Evolutionary conservation across 2,329 filamentous ascomycete genomes (phyloP).

Genomic region (Verticillium alfalfae): DNA sequence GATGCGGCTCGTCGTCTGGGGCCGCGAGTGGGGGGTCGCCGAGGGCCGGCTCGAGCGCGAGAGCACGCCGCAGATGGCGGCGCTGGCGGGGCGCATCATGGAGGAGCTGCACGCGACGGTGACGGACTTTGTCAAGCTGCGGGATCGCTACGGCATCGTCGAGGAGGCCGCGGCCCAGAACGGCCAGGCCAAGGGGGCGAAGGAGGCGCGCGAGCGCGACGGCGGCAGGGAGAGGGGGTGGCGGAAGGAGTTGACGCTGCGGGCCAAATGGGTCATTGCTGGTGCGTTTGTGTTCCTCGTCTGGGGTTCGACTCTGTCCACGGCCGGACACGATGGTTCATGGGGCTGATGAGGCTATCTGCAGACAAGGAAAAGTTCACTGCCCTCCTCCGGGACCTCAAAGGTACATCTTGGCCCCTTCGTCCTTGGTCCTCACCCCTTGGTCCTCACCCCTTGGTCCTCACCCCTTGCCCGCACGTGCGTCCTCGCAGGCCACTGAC

Average conservation of each 20-base stretch:
- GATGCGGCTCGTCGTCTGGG: slow-evolving; percentile 41
- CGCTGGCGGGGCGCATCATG: slow-evolving; percentile 34
- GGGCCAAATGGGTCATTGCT: slow-evolving; percentile 37
- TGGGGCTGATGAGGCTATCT: background rate
- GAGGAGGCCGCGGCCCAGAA: slow-evolving; percentile 17
- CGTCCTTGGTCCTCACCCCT: no score
- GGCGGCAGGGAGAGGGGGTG: slow-evolving; percentile 20
- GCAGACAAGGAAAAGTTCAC: slow-evolving; percentile 39
- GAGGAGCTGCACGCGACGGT: slow-evolving; percentile 36
- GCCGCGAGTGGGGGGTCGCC: slow-evolving; percentile 40
- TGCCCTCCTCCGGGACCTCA: slow-evolving; percentile 30
- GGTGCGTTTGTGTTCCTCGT: slow-evolving; percentile 16
- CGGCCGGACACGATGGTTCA: no score
- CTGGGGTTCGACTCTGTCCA: background rate
- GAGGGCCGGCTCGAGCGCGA: slow-evolving; percentile 39
- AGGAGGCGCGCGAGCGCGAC: slow-evolving; percentile 2
- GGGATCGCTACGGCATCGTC: slow-evolving; percentile 33
- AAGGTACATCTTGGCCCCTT: slow-evolving; percentile 18
- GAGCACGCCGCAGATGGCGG: slow-evolving; percentile 28
- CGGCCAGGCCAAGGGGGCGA: background rate
- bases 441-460: no score
- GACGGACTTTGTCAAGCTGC: slow-evolving; percentile 35
- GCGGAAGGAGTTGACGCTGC: slow-evolving; percentile 25
- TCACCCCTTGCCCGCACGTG: no score
- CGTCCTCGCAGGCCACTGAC: background rate